Evolutionary conservation across 345 rosid genomes (phyloP), one percentile per base, ranked within the genome.

Genomic region (Rhodomyrtus tomentosa): DNA sequence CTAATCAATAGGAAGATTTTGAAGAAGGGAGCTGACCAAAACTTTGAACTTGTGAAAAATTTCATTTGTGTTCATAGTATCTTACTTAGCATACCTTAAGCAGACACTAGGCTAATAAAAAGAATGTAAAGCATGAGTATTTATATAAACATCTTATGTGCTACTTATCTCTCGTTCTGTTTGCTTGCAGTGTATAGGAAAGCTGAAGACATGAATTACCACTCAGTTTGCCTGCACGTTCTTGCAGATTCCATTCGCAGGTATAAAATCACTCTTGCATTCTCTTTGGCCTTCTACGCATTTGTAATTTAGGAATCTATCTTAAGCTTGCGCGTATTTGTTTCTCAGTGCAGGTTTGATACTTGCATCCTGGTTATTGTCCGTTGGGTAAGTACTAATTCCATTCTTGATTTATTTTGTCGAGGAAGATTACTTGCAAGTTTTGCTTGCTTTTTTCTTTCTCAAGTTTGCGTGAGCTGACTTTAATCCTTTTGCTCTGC

Each of bases 171-270:
- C 48, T 72, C 82, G 56, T 84, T 82, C 7, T 87, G 73, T 45
- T 21, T 85, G 16, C 55, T 74, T 92, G 88, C 94, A 97, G 99
- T 86, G 16, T 97, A 97, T 92, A 93, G 98, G 90, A 95, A 88
- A 81, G 95, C 98, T 54, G 98, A 97, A 92, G 99, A 97, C 88
- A 95, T 97, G 99, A 97, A 97, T 87, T 91, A 92, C 86, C 99
- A 97, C 88, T 92, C 98, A 29, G 95, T 96, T 91, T 96, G 94
- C 91, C 91, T 96, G 87, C 99, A 94, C 38, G 99, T 96, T 84
- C 93, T 96, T 84, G 92, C 99, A 81, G 99, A 96, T 91, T 96
- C 99, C 59, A 91, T 96, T 82, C 98, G 98, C 92, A 96, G 98
- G 98, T 96, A 83, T 82, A 62, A 54, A 68, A 56, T 10, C 76